These are phyloP conservation scores for Hemisphaericaspora subhashii DNA, from an alignment of 1,139 yeast genomes.

Conservation along the genomic window DNA sequence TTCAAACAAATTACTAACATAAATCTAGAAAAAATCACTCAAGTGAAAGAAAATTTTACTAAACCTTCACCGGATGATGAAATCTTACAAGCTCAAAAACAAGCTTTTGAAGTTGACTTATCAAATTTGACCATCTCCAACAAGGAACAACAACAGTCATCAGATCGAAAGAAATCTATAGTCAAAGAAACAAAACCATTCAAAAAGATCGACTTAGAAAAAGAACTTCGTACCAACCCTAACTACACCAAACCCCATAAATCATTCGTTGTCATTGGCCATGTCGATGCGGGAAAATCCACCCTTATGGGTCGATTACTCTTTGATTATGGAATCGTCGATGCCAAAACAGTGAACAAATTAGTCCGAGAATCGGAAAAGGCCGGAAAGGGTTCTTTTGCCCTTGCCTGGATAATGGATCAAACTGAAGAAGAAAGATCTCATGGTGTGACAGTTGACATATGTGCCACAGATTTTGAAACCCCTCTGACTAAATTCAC, in stretches of 20 bases:
- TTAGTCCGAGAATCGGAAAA: slow-evolving; percentile 77
- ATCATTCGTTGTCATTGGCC: slow-evolving; percentile 88
- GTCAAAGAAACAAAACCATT: slow-evolving; percentile 40
- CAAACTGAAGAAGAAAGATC: slow-evolving; percentile 89
- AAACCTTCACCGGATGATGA: slow-evolving; percentile 85
- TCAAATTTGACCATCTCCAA: slow-evolving; percentile 25
- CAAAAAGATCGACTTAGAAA: slow-evolving; percentile 37
- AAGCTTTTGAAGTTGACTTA: slow-evolving; percentile 46
- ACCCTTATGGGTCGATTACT: slow-evolving; percentile 89
- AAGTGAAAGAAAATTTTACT: slow-evolving; percentile 56
- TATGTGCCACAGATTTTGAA: slow-evolving; percentile 81
- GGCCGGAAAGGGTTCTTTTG: slow-evolving; percentile 89
- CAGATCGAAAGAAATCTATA: too few relatives aligned
- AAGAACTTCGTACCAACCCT: slow-evolving; percentile 37
- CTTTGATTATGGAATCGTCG: slow-evolving; percentile 80
- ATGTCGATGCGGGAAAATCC: slow-evolving; percentile 97
- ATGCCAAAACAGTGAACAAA: slow-evolving; percentile 72
- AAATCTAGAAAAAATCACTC: slow-evolving; percentile 40
- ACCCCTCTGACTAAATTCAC: slow-evolving; percentile 68
- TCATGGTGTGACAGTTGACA: slow-evolving; percentile 92
- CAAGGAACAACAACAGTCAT: slow-evolving; percentile 14
- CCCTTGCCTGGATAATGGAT: slow-evolving; percentile 97
- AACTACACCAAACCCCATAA: slow-evolving; percentile 57
- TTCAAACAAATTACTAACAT: slow-evolving; percentile 42
- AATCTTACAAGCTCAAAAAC: slow-evolving; percentile 59